Evolutionary conservation across 768 basidiomycete species (phyloP), one percentile per base, ranked within the genome.

Genomic region (Tulasnella sp.): DNA sequence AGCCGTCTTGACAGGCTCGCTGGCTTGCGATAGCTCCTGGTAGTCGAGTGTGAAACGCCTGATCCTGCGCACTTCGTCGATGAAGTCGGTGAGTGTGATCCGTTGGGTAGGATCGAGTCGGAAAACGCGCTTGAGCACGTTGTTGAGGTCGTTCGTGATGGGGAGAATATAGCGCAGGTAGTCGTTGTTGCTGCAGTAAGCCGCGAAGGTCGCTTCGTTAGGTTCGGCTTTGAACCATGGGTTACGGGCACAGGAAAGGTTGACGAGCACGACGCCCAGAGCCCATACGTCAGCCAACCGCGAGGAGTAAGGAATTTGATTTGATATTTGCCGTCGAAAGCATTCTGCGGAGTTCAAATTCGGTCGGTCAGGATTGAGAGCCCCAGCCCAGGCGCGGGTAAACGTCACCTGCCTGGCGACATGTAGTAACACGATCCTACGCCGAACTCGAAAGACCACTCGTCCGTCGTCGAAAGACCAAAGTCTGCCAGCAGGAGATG

Each of bases 251-350:
- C 94, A 97, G 34, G 91, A 88, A 62, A 99, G 87, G 80, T 99
- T 99, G 78, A 98, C 88, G 41, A 99, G 89, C 74, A 99, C 92
- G 77, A 99, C 92, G 39, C 95, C 96, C 59, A 98, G 83, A 8
- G 95, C 94, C 96, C 96, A 99, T 75, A 98, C 86, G 79, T 99
- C 96, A 80, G 97, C 96, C 78, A 86, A 87, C 75, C 88, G 85
- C 9, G 95, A 93, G 8, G 90, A 90, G 81, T 99, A 99, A 5
- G 86, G 82, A 73, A 84, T 19, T 83, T 84, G 39, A 86, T 85
- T 74, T 89, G 86, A 71, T 17, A 32, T 32, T 40, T 35, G 37
- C 8, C 89, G 90, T 17, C 91, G 89, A 76, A 81, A 82, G 75
- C 83, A 83, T 75, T 83, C 83, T 78, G 75, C 19, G 29, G 22